Conservation (phyloP, 495 filamentous ascomycete species). For the Chaetomium cochliodes region DNA sequence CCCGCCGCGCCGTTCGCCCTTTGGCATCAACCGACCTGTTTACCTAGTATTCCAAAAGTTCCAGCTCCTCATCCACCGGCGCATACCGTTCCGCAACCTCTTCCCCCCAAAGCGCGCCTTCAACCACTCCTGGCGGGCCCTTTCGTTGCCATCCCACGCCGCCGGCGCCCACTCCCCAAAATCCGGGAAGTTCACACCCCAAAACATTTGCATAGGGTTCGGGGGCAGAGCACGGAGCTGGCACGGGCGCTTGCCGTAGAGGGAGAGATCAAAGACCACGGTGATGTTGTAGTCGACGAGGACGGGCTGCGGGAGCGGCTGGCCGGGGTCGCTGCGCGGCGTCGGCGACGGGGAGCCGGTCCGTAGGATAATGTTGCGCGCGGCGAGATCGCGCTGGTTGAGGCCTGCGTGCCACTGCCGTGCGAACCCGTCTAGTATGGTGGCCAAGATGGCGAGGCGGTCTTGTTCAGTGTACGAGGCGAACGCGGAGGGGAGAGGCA, state of each 20-base stretch:
- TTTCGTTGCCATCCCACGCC: slow-evolving; percentile 3
- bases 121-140: slow-evolving; percentile 5
- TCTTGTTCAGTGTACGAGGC: slow-evolving; percentile 5
- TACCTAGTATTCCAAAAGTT: too few species aligned
- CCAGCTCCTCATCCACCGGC: background rate
- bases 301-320: slow-evolving; percentile 9
- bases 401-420: slow-evolving; percentile 13
- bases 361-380: slow-evolving; percentile 17
- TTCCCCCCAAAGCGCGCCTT: slow-evolving; percentile 7
- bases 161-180: slow-evolving; percentile 11
- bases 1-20: too few species aligned
- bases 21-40: background rate
- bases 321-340: background rate
- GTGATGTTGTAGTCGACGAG: slow-evolving; percentile 11
- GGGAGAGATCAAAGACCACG: slow-evolving; percentile 2
- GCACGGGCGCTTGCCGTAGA: background rate
- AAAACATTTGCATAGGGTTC: slow-evolving; percentile 16
- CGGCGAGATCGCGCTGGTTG: slow-evolving; percentile 22
- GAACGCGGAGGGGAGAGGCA: background rate
- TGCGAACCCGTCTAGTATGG: slow-evolving; percentile 21
- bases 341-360: slow-evolving; percentile 1
- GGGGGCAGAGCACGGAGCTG: background rate
- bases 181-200: slow-evolving; percentile 1
- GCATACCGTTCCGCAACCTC: background rate
- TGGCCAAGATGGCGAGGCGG: slow-evolving; percentile 21